Conservation (phyloP, 208 protist species). For the Tritrichomonas musculus region DNA sequence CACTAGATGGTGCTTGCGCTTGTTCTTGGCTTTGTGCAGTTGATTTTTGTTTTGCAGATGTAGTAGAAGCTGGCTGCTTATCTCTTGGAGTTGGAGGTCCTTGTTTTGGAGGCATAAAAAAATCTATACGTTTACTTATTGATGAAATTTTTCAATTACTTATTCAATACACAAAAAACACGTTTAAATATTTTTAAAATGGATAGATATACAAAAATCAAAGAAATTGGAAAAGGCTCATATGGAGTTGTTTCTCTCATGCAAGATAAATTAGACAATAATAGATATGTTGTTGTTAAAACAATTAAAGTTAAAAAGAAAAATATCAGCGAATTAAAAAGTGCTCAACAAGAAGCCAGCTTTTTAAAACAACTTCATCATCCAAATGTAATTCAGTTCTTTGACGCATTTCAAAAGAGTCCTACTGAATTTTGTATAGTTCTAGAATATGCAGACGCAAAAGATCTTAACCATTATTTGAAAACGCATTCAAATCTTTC, state of each 20-base stretch:
- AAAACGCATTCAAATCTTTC: not conserved
- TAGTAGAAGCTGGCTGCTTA: no score
- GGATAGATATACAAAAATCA: not conserved
- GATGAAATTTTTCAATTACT: no score
- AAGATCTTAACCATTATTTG: not conserved
- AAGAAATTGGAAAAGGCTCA: not conserved
- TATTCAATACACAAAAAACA: no score
- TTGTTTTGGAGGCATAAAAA: no score
- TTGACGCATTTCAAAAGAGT: not conserved
- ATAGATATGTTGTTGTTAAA: not conserved
- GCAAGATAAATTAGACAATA: not conserved
- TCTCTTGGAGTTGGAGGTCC: no score
- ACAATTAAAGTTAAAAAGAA: not conserved
- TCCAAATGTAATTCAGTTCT: not conserved
- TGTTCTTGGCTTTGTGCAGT: no score
- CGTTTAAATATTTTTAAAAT: no score
- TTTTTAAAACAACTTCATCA: not conserved
- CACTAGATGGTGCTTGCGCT: no score
- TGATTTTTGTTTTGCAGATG: no score
- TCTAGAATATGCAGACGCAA: not conserved
- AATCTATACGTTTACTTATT: no score
- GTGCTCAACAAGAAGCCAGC: not conserved
- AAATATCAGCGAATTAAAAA: not conserved
- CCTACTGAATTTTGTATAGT: not conserved
- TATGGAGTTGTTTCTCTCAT: not conserved